These are phyloP conservation scores for Coelastrella sp. DNA, from an alignment of 139 green algal genomes.

Conservation along the genomic window DNA sequence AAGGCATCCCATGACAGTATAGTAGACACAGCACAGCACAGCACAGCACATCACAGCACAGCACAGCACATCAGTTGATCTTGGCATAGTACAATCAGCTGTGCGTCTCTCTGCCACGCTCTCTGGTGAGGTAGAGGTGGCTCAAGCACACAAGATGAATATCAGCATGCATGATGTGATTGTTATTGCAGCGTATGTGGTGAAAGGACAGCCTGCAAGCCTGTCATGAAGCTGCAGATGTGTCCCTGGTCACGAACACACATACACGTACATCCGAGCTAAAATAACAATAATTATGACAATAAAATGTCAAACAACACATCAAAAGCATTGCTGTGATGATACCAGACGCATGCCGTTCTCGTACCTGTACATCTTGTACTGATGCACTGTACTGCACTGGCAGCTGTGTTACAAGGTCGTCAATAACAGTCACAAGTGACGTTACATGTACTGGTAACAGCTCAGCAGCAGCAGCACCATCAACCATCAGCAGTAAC, in stretches of 20 bases:
- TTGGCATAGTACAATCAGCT: neutral
- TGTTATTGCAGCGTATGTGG: too few species aligned
- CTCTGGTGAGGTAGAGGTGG: too few species aligned
- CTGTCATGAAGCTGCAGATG: too few species aligned
- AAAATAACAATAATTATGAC: neutral
- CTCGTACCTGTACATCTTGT: neutral
- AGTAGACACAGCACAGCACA: neutral
- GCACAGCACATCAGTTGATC: neutral
- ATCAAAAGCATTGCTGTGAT: neutral
- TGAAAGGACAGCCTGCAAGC: too few species aligned
- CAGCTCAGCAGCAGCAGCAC: slow-evolving; percentile 22
- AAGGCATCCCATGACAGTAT: neutral
- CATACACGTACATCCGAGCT: too few species aligned
- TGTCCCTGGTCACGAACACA: too few species aligned
- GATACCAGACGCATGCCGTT: neutral
- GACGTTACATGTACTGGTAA: slow-evolving; percentile 1
- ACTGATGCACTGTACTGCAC: slow-evolving; percentile 1
- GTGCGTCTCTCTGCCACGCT: too few species aligned
- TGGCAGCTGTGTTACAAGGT: slow-evolving; percentile 22
- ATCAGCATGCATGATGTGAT: too few species aligned
- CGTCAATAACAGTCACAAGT: slow-evolving; percentile 36
- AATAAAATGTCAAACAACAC: neutral
- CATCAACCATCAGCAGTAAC: slow-evolving; percentile 10
- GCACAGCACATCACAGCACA: neutral
- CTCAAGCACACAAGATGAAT: too few species aligned